Base-by-base conservation (phyloP, 805 yeast species). In the Pichia paraexigua region DNA sequence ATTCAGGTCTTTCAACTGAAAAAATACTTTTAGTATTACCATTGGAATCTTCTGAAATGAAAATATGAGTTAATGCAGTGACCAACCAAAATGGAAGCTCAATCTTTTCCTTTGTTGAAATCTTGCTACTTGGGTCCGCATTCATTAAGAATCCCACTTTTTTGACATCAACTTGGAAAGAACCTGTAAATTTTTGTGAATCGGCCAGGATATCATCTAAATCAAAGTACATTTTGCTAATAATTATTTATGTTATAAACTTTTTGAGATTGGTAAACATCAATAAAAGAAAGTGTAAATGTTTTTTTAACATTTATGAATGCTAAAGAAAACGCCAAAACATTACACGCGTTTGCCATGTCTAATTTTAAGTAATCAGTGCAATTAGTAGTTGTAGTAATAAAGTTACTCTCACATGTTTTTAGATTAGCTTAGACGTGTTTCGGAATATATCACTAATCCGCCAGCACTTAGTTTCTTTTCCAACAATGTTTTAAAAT, bases 51-150 rank as follows among this genome's bases (percentile, higher is more conserved):
- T 43, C 39, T 2, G 27, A 9, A 7, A 47, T 12, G 9, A 41
- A 13, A 6, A 50, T 30, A 13, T 43, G 45, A 4, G 53, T 48
- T 21, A 55, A 39, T 28, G 50, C 47, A 22, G 40, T 50, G 2
- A 96, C 95, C 41, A 92, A 68, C 98, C 98, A 92, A 28, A 90
- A 66, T 0, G 98, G 98, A 24, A 92, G 72, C 52, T 87, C 91
- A 3, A 89, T 60, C 60, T 81, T 82, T 2, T 90, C 74, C 35
- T 80, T 82, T 58, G 79, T 74, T 50, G 70, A 67, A 30, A 84
- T 55, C 8, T 28, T 71, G 53, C 81, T 63, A 56, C 79, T 75
- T 1, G 85, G 87, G 1, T 89, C 87, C 54, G 84, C 80, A 9
- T 91, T 89, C 60, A 85, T 91, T 8, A 92, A 71, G 61, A 84